Percentiles rank a stretch among this genome's conserved stretches.
Conservation (phyloP, 345 rosid genomes). For the Eucalyptus marginata region DNA sequence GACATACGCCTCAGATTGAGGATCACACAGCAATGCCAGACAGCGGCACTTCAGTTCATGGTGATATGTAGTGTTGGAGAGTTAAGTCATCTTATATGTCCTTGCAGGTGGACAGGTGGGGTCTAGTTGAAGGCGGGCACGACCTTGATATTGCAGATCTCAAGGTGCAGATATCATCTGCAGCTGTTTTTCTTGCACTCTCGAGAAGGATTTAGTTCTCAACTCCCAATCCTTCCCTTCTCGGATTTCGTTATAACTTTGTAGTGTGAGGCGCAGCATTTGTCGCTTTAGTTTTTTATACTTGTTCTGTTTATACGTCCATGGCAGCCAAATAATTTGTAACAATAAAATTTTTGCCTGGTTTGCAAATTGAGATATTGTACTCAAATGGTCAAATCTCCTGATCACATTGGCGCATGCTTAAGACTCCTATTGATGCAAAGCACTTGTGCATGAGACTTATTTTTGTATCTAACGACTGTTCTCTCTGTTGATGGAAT, state of each 20-base stretch:
- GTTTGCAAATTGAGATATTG: not conserved
- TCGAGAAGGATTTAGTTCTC: slow-evolving; percentile 29
- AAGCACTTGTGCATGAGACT: not conserved
- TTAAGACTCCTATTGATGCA: not conserved
- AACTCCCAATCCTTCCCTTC: not conserved
- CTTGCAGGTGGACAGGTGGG: slow-evolving; percentile 84
- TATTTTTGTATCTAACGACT: not conserved
- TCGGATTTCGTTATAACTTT: not conserved
- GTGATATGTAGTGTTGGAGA: not conserved
- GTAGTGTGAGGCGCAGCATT: not conserved
- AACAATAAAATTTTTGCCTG: not conserved
- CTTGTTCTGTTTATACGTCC: not conserved
- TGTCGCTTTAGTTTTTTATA: not conserved
- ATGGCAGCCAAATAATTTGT: not conserved
- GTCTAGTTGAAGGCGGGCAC: slow-evolving; percentile 94
- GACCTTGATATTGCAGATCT: slow-evolving; percentile 94
- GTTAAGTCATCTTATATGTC: not conserved
- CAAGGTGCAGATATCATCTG: slow-evolving; percentile 78
- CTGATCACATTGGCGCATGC: not conserved
- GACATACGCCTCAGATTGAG: not conserved
- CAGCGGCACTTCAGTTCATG: not conserved
- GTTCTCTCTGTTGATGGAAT: not conserved
- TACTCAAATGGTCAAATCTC: not conserved
- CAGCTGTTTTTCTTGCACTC: slow-evolving; percentile 78
- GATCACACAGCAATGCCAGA: not conserved